A percentile compares a stretch with the other conserved stretches of the same genome.
phyloP scores from a whole-genome alignment of 2,329 filamentous ascomycete genomes.

The Xylaria sp. region DNA sequence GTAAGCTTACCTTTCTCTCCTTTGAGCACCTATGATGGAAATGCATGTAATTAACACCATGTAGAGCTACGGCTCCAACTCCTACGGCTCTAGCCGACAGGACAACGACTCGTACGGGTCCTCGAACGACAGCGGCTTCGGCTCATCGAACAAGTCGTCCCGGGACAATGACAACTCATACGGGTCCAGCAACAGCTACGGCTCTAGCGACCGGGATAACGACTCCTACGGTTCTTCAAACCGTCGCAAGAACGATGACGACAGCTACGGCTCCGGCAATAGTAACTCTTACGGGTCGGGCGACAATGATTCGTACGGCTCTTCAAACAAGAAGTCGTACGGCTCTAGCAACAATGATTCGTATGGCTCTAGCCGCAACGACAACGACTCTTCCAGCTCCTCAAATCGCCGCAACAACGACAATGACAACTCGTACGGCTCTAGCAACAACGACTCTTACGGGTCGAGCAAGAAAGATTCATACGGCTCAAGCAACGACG shows the following conservation, averaged over 20 bases:
- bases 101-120: constrained; percentile 32
- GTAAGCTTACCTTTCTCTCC: constrained; percentile 42
- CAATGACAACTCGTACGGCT: constrained; percentile 35
- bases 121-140: constrained; percentile 35
- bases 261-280: constrained; percentile 37
- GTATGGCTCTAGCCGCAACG: constrained; percentile 25
- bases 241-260: constrained; percentile 30
- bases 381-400: constrained; percentile 22
- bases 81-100: constrained; percentile 39
- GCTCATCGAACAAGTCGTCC: constrained; percentile 36
- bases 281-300: constrained; percentile 29
- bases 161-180: constrained; percentile 25
- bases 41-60: constrained; percentile 19
- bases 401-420: background rate
- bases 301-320: constrained; percentile 34
- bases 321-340: constrained; percentile 32
- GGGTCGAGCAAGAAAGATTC: constrained; percentile 32
- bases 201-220: constrained; percentile 28
- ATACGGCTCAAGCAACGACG: constrained; percentile 20
- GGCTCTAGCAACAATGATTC: constrained; percentile 35
- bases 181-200: constrained; percentile 22
- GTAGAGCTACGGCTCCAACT: constrained; percentile 41
- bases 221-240: constrained; percentile 22
- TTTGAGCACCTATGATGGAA: background rate
- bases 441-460: constrained; percentile 27